Base-by-base conservation (phyloP, 2,329 filamentous ascomycete genomes). In the Pseudogymnoascus sp. region DNA sequence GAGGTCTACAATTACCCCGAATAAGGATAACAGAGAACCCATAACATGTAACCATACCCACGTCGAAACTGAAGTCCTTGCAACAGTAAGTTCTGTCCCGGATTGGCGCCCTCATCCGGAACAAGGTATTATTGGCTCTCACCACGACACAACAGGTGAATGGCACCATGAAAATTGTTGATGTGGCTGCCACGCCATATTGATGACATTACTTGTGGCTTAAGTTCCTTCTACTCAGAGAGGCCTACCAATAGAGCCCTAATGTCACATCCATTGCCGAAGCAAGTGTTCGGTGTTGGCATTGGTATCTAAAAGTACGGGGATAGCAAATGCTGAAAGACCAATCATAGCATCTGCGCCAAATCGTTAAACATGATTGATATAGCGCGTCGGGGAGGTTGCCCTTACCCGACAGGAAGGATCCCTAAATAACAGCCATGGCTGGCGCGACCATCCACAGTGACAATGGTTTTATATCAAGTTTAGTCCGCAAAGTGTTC, bases 111-210 rank as follows among this genome's bases (percentile, higher is more conserved):
- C 70, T 64, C 44, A 71, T 53, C 21, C 62, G 23, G 61, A 74
- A 74, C 29, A 74, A 65, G 26, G 29, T 60, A 61, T 74, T 68
- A 61, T 76, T 77, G 4, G 73, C 76, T 1, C 73, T 70, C 15
- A 61, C 68, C 73, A 76, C 75, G 23, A 71, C 62, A 10, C 73
- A 19, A 73, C 70, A 75, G 2, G 75, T 77, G 62, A 76, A 77
- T 1, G 75, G 75, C 17, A 76, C 66, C 65, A 76, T 75, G 42
- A 46, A 42, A 13, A 76, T 56, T 2, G 75, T 75, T 3, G 66
- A 31, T 13, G 59, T 31, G 21, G 42, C 62, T 35, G 65, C 65
- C 15, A 65, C 6, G 13, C 38, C 29, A 21, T 40, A 62, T 3
- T 1, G 10, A 15, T 26, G 4, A 67, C 67, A 70, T 29, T 61